phyloP scores from a whole-genome alignment of 345 rosid genomes.

The Pistacia vera region DNA sequence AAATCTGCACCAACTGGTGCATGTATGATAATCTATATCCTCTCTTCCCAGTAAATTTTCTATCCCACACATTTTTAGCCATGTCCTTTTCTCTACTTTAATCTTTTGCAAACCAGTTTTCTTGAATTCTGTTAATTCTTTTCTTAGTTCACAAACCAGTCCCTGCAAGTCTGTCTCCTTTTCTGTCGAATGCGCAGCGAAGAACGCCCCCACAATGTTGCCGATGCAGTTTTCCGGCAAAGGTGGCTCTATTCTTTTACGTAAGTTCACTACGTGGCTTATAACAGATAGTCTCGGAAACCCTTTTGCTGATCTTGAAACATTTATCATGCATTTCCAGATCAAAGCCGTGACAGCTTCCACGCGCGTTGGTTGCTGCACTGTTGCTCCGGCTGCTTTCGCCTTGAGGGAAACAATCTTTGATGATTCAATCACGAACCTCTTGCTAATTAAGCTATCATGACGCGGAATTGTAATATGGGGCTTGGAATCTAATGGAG shows the following conservation, averaged over 20 bases:
- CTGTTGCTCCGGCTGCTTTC: background rate
- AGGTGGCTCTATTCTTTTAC: background rate
- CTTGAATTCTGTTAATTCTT: slow-evolving; percentile 26
- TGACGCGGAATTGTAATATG: too few species aligned
- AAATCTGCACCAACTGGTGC: slow-evolving; percentile 32
- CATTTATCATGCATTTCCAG: slow-evolving; percentile 15
- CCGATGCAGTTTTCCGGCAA: slow-evolving; percentile 16
- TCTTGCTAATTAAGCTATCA: background rate
- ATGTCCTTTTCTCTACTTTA: background rate
- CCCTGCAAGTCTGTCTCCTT: slow-evolving; percentile 25
- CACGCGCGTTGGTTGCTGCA: slow-evolving; percentile 21
- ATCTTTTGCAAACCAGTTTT: background rate
- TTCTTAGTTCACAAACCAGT: slow-evolving; percentile 22
- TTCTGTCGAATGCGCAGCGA: slow-evolving; percentile 25
- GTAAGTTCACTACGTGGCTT: background rate
- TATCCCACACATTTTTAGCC: slow-evolving; percentile 23
- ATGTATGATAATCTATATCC: slow-evolving; percentile 23
- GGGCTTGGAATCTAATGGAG: background rate
- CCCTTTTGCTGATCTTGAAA: slow-evolving; percentile 5
- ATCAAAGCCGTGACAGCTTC: slow-evolving; percentile 28
- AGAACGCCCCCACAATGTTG: slow-evolving; percentile 8
- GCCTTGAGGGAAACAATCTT: slow-evolving; percentile 16
- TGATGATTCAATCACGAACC: slow-evolving; percentile 25
- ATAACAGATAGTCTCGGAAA: background rate
- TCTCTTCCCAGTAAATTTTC: slow-evolving; percentile 24